phyloP scores from a whole-genome alignment of 768 basidiomycete genomes.

The Tubosaeta sp. region DNA sequence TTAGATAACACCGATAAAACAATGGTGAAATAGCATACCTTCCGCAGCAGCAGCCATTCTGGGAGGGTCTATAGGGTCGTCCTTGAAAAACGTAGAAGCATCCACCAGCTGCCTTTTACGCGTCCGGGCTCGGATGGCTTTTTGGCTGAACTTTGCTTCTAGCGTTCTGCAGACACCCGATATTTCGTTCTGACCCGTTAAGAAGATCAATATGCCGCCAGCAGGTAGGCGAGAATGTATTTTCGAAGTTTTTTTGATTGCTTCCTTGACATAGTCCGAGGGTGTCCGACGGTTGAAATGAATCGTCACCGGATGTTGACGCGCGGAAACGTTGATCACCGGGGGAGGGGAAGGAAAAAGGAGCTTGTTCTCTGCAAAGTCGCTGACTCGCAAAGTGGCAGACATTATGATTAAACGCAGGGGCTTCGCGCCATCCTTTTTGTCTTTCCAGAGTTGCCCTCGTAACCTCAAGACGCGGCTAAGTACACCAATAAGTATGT shows the following conservation, averaged over 20 bases:
- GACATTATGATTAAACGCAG: constrained; percentile 97
- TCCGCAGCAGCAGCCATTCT: constrained; percentile 18
- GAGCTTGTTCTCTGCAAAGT: constrained; percentile 82
- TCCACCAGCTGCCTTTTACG: constrained; percentile 30
- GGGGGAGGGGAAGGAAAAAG: constrained; percentile 87
- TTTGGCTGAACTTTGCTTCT: constrained; percentile 70
- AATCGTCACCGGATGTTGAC: constrained; percentile 92
- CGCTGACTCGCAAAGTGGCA: constrained; percentile 89
- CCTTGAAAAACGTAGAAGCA: constrained; percentile 27
- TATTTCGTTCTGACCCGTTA: constrained; percentile 97
- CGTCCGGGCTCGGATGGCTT: constrained; percentile 54
- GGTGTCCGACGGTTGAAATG: constrained; percentile 88
- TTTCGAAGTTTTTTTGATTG: constrained; percentile 84
- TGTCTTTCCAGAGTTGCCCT: constrained; percentile 84
- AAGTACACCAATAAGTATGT: constrained; percentile 95
- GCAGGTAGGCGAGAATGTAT: constrained; percentile 91
- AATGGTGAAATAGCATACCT: constrained; percentile 2
- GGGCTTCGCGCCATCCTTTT: constrained; percentile 73
- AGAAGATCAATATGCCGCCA: constrained; percentile 89
- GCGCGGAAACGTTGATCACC: constrained; percentile 80
- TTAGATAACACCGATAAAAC: neutral
- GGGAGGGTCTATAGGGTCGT: constrained; percentile 15
- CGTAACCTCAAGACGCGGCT: constrained; percentile 88
- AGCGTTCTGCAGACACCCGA: constrained; percentile 76
- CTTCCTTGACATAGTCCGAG: constrained; percentile 86